Evolutionary conservation across 164 flowering plant species (phyloP).

Genomic region (Berberis thunbergii): DNA sequence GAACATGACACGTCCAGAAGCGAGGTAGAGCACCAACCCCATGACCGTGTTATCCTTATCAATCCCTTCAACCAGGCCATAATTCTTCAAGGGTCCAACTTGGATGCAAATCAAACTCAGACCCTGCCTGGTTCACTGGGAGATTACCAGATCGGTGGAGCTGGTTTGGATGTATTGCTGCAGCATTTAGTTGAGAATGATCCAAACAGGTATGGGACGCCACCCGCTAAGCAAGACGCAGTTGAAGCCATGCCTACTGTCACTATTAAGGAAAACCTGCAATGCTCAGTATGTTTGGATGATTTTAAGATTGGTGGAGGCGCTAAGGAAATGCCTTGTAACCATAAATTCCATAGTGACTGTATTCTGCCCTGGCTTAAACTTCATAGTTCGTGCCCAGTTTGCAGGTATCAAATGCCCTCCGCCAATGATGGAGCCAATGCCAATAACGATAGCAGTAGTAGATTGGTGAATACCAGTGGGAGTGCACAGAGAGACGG

Average conservation of each 20-base stretch:
- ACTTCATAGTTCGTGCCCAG: conserved; percentile 87
- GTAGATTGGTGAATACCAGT: conserved; percentile 4
- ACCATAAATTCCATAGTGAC: conserved; percentile 65
- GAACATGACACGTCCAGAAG: conserved; percentile 29
- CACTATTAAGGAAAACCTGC: conserved; percentile 30
- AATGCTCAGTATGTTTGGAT: conserved; percentile 75
- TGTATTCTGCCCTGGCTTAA: conserved; percentile 81
- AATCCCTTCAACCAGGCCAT: conserved; percentile 57
- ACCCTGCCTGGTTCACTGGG: conserved; percentile 45
- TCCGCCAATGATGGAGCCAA: conserved; percentile 50
- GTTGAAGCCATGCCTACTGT: conserved; percentile 73
- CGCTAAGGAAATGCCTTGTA: conserved; percentile 87
- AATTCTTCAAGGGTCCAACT: conserved; percentile 41
- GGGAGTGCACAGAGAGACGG: neutral
- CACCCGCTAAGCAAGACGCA: conserved; percentile 75
- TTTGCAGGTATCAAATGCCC: conserved; percentile 75
- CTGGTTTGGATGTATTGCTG: conserved; percentile 62
- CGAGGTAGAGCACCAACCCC: conserved; percentile 22
- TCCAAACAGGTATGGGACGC: conserved; percentile 81
- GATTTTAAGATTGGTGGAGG: conserved; percentile 59
- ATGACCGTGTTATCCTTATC: conserved; percentile 48
- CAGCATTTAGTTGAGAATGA: conserved; percentile 90
- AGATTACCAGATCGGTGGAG: conserved; percentile 58
- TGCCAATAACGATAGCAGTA: conserved; percentile 22
- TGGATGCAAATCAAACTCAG: conserved; percentile 10